Base-by-base conservation (phyloP, 495 filamentous ascomycete species). In the Chaetomium fimeti region DNA sequence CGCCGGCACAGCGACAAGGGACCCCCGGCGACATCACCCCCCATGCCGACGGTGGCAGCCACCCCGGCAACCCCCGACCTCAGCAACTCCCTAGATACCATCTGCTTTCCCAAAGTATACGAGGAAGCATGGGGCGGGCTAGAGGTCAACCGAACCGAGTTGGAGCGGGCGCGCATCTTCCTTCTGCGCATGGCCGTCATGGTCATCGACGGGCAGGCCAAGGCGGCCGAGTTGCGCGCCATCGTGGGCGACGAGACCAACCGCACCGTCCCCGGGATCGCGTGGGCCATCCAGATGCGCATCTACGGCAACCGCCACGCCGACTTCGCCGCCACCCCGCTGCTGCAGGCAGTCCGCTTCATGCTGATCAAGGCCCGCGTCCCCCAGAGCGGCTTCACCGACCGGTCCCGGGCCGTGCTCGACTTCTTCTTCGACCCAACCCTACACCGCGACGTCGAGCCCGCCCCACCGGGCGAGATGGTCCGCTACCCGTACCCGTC, bases 401-500 rank as follows among this genome's bases (percentile, higher is more conserved):
- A 74, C 6, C 67, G 68, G 28, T 66, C 68, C 40, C 63, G 68
- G 13, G 38, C 64, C 29, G 68, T 75, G 7, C 56, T 76, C 12
- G 75, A 77, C 63, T 77, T 77, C 63, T 77, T 76, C 63, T 77
- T 77, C 59, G 75, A 77, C 55, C 75, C 75, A 47, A 70, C 74
- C 11, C 47, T 77, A 22, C 69, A 72, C 4, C 65, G 75, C 18
- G 76, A 77, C 47, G 49, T 72, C 3, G 60, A 65, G 12, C 69
- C 74, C 0, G 24, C 71, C 16, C 75, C 71, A 1, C 54, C 58
- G 12, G 74, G 68, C 36, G 68, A 71, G n/a, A 43, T 70, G 5
- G 64, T 73, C 11, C 29, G 49, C 0, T 75, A 73, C 62, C 62
- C 54, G 29, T 77, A 77, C 59, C 71, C 74, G 1, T 67, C 74